phyloP scores from a whole-genome alignment of 2,329 filamentous ascomycete species.

The Xylaria sp. region DNA sequence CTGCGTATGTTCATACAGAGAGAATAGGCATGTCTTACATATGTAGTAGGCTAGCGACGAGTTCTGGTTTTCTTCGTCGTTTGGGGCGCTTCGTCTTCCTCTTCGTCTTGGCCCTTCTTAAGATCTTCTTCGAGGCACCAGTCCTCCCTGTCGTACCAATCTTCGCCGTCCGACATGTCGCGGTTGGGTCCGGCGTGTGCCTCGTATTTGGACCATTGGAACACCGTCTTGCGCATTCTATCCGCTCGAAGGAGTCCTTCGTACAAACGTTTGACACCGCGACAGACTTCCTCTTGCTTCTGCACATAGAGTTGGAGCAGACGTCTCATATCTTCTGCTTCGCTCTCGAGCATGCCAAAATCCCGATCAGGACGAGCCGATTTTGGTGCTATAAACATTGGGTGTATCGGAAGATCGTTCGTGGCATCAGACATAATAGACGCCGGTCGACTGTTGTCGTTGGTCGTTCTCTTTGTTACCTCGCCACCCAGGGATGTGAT shows the following conservation, averaged over 20 bases:
- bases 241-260: conserved; percentile 68
- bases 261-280: conserved; percentile 62
- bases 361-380: conserved; percentile 62
- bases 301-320: conserved; percentile 72
- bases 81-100: conserved; percentile 66
- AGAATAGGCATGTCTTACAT: conserved; percentile 2
- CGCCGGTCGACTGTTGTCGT: conserved; percentile 22
- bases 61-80: conserved; percentile 58
- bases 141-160: conserved; percentile 81
- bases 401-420: conserved; percentile 59
- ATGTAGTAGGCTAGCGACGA: conserved; percentile 36
- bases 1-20: conserved; percentile 3
- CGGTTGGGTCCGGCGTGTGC: conserved; percentile 60
- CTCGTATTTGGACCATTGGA: conserved; percentile 73
- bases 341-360: conserved; percentile 62
- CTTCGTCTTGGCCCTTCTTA: conserved; percentile 76
- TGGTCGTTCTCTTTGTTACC: conserved; percentile 14
- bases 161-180: conserved; percentile 82
- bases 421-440: conserved; percentile 39
- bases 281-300: conserved; percentile 79
- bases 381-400: conserved; percentile 64
- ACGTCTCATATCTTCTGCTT: conserved; percentile 73
- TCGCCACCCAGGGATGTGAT: conserved; percentile 14
- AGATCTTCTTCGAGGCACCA: conserved; percentile 70
- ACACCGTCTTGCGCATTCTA: conserved; percentile 63